Percentiles rank a stretch among this genome's conserved stretches.
phyloP scores from a whole-genome alignment of 192 early-diverging fungal species.

The Oehlia diaphana region DNA sequence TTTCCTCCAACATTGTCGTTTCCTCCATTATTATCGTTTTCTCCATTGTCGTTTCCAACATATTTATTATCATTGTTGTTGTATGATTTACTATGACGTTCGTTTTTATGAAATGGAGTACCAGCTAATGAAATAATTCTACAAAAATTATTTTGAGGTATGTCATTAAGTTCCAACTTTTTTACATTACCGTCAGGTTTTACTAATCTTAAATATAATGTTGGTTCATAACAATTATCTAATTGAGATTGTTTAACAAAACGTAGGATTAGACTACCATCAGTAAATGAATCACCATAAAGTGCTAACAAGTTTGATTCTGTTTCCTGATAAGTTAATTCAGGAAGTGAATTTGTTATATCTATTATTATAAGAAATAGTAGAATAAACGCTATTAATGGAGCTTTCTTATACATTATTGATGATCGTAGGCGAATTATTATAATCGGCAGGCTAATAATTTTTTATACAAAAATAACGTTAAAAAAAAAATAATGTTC shows the following conservation, averaged over 20 bases:
- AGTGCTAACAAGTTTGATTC: background rate
- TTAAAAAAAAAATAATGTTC: no score
- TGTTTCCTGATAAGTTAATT: background rate
- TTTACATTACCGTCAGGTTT: background rate
- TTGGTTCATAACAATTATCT: background rate
- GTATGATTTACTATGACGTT: no score
- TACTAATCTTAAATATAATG: background rate
- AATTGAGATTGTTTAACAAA: background rate
- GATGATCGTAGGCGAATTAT: no score
- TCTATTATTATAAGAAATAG: background rate
- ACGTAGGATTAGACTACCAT: background rate
- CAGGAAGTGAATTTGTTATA: background rate
- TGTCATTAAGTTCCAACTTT: background rate
- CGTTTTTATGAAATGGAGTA: background rate
- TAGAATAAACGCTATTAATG: no score
- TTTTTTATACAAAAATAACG: no score
- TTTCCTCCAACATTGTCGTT: no score
- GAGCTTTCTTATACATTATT: no score
- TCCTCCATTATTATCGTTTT: no score
- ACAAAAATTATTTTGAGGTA: background rate
- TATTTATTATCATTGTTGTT: no score
- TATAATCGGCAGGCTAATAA: no score
- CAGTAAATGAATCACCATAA: background rate
- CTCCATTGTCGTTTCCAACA: no score
- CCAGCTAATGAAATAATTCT: background rate